These are phyloP conservation scores for Monosporascus sp. DNA, from an alignment of 2,329 filamentous ascomycete genomes.

Conservation along the genomic window DNA sequence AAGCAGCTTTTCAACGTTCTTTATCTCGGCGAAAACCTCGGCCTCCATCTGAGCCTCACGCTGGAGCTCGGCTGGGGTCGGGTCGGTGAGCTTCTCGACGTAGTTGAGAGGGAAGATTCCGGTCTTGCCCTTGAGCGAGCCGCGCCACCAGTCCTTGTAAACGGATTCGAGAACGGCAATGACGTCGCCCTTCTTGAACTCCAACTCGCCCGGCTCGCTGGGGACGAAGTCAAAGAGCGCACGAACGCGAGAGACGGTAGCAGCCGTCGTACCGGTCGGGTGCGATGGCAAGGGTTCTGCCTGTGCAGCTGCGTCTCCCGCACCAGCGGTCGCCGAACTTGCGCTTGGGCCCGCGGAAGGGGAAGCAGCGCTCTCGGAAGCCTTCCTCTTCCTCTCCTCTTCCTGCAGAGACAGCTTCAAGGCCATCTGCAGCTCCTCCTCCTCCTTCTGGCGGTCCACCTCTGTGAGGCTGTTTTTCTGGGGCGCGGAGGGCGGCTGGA, in stretches of 20 bases:
- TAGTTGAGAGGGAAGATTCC: conserved; percentile 99
- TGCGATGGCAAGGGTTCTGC: conserved; percentile 51
- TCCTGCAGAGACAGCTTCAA: conserved; percentile 90
- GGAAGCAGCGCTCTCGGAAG: conserved; percentile 30
- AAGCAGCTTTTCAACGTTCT: conserved; percentile 66
- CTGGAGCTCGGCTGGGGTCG: conserved; percentile 89
- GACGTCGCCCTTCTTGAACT: conserved; percentile 94
- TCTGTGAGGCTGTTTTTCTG: conserved; percentile 90
- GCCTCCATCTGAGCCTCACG: conserved; percentile 93
- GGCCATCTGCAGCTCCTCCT: conserved; percentile 95
- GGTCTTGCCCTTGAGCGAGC: conserved; percentile 86
- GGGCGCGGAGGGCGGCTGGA: conserved; percentile 88
- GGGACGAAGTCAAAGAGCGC: conserved; percentile 93
- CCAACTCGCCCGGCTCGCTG: conserved; percentile 88
- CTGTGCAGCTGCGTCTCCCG: conserved; percentile 25
- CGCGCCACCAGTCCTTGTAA: conserved; percentile 99
- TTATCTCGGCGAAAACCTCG: conserved; percentile 61
- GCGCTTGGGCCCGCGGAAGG: conserved; percentile 29
- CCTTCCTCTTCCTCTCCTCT: conserved; percentile 59
- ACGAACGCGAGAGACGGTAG: conserved; percentile 89
- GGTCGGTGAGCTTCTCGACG: conserved; percentile 93
- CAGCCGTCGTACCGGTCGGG: conserved; percentile 83
- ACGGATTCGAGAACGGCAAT: conserved; percentile 97
- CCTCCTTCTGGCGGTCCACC: conserved; percentile 86
- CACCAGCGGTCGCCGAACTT: conserved; percentile 21